Conservation (phyloP, 2,329 filamentous ascomycete species). For the Lachnellula hyalina region DNA sequence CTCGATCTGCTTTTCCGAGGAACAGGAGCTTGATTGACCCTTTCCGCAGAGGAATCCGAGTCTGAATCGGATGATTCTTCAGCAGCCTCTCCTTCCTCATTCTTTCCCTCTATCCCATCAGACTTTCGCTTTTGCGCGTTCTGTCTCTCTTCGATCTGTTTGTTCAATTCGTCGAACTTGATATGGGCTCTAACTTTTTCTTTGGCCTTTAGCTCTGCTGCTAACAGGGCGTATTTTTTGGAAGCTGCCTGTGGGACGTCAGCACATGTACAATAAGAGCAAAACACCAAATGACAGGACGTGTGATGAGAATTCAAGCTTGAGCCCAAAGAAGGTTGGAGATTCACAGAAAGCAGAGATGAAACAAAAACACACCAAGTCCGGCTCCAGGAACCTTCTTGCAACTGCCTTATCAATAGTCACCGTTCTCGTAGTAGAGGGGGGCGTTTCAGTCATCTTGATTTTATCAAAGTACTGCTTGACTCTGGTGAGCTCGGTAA, state of each 20-base stretch:
- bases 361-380: conserved; percentile 52
- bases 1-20: conserved; percentile 5
- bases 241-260: conserved; percentile 33
- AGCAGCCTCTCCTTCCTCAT: background rate
- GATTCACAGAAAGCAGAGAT: too few relatives aligned
- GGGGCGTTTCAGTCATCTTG: conserved; percentile 64
- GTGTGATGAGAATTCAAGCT: too few relatives aligned
- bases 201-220: conserved; percentile 44
- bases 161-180: conserved; percentile 40
- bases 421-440: conserved; percentile 37
- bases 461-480: conserved; percentile 93
- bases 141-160: conserved; percentile 30
- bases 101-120: conserved; percentile 10
- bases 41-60: conserved; percentile 10
- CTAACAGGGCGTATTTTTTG: conserved; percentile 45
- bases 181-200: conserved; percentile 44
- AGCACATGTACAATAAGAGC: background rate
- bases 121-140: conserved; percentile 30
- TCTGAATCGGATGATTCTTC: conserved; percentile 13
- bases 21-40: conserved; percentile 1
- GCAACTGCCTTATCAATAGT: conserved; percentile 70
- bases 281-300: too few relatives aligned
- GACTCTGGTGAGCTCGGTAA: conserved; percentile 77
- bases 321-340: too few relatives aligned
- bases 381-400: conserved; percentile 74